Evolutionary conservation across 306 rosid genomes (phyloP).

Genomic region (Trifolium subterraneum): DNA sequence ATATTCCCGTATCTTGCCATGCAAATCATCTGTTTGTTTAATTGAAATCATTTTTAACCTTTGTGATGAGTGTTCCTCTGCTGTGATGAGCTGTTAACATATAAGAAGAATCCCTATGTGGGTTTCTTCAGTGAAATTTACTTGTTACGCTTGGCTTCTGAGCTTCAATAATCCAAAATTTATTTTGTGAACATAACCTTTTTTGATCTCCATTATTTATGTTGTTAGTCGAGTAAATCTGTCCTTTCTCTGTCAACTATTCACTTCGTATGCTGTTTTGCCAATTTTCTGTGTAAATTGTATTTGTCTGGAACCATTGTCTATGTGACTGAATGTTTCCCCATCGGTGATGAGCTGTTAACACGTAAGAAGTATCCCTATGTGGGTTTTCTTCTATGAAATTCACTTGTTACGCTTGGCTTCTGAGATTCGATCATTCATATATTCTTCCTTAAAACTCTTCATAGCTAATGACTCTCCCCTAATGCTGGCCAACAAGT

Average conservation of each 20-base stretch:
- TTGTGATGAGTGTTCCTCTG: background rate
- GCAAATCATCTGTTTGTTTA: background rate
- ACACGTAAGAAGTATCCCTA: constrained; percentile 48
- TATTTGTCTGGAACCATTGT: background rate
- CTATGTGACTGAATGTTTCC: background rate
- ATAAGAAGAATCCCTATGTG: constrained; percentile 41
- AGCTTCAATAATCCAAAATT: constrained; percentile 34
- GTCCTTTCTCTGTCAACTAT: background rate
- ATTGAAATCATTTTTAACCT: background rate
- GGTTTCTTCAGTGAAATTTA: constrained; percentile 48
- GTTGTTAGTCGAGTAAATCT: background rate
- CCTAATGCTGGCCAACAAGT: background rate
- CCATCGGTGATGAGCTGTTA: constrained; percentile 47
- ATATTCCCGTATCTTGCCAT: too few species aligned
- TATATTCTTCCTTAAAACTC: background rate
- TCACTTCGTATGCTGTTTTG: background rate
- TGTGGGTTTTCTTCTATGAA: constrained; percentile 48
- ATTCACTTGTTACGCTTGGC: constrained; percentile 59
- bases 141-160: constrained; percentile 71
- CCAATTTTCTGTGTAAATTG: background rate
- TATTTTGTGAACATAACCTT: background rate
- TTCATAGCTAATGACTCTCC: background rate
- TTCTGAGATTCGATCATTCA: constrained; percentile 52
- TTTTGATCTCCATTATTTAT: background rate
- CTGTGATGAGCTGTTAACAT: constrained; percentile 55